Evolutionary conservation across 306 rosid genomes (phyloP), one percentile per base, ranked within the genome.

Genomic region (Rosa multiflora): DNA sequence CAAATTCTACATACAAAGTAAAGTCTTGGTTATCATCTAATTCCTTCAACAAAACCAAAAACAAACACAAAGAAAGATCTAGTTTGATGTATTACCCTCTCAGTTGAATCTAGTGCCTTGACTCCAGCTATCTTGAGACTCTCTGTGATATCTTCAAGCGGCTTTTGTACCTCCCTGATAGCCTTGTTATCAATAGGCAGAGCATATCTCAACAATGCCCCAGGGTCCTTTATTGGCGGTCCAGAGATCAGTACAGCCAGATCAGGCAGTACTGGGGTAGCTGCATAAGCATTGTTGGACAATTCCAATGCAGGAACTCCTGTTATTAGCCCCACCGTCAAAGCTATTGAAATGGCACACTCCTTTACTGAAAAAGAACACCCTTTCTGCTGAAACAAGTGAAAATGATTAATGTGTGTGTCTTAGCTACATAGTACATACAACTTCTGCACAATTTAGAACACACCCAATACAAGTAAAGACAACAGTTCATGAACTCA

Each of bases 191-290:
- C 78, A 56, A 92, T 93, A 83, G 99, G 99, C 75, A 95, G 90
- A 47, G 94, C 97, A 81, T 95, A 88, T 83, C 99, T 89, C 89
- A 95, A 81, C 86, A 95, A 87, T 18, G 97, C 96, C 58, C 92
- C 98, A 0, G 99, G 99, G 75, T 95, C 98, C 89, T 95, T 95
- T 73, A 95, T 92, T 4, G 99, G 99, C 4, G 99, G 98, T 61
- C 99, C 99, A 2, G 99, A 91, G 69, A 95, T 92, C 85, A 95
- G 82, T 51, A 95, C 98, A 40, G 98, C 82, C 63, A 92, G 76
- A 70, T 92, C 96, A 49, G 98, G 83, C 78, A 95, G 75, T 72
- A 67, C 91, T 2, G 91, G 92, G 80, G 61, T 83, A 84, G 92
- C 90, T 12, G 91, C 98, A 53, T 80, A 58, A 68, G 96, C 98